These are phyloP conservation scores for Candida andamanensis DNA, from an alignment of 805 yeast species.

Conservation along the genomic window DNA sequence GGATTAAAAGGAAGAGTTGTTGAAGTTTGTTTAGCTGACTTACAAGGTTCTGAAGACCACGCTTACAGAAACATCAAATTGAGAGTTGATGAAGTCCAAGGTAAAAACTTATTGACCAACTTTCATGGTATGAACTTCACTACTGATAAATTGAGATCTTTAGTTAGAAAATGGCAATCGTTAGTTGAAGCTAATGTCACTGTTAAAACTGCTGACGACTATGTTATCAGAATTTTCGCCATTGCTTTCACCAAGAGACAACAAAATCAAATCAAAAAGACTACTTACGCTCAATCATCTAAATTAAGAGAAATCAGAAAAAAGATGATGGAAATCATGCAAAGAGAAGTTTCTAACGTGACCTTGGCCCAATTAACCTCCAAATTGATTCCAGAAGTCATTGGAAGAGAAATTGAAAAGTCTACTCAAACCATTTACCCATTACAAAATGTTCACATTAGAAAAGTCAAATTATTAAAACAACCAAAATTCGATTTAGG, in stretches of 20 bases:
- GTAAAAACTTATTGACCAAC: constrained; percentile 97
- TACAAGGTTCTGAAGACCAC: constrained; percentile 98
- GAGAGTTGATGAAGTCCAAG: constrained; percentile 98
- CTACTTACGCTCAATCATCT: constrained; percentile 95
- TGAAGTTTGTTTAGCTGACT: constrained; percentile 92
- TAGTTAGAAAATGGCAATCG: constrained; percentile 99
- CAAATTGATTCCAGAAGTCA: constrained; percentile 97
- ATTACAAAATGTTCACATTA: constrained; percentile 96
- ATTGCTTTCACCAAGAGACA: constrained; percentile 98
- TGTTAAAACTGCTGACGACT: constrained; percentile 96
- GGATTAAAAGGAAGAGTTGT: constrained; percentile 96
- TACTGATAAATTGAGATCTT: constrained; percentile 92
- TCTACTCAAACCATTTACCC: constrained; percentile 93
- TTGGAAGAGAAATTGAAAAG: constrained; percentile 97
- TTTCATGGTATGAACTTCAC: constrained; percentile 99
- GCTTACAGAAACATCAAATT: constrained; percentile 94
- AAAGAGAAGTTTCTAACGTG: constrained; percentile 90
- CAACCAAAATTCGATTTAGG: constrained; percentile 98
- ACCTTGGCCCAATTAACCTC: constrained; percentile 95
- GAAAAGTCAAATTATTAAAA: constrained; percentile 97
- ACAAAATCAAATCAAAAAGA: constrained; percentile 94
- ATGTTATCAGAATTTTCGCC: constrained; percentile 92
- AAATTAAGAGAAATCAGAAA: constrained; percentile 96
- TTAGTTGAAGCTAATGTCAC: constrained; percentile 96
- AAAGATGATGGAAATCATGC: constrained; percentile 93